A percentile compares a stretch with the other conserved stretches of the same genome.
Conservation (phyloP, 108 stramenopile genomes). For the Pseudonitzschia delicatissima region DNA sequence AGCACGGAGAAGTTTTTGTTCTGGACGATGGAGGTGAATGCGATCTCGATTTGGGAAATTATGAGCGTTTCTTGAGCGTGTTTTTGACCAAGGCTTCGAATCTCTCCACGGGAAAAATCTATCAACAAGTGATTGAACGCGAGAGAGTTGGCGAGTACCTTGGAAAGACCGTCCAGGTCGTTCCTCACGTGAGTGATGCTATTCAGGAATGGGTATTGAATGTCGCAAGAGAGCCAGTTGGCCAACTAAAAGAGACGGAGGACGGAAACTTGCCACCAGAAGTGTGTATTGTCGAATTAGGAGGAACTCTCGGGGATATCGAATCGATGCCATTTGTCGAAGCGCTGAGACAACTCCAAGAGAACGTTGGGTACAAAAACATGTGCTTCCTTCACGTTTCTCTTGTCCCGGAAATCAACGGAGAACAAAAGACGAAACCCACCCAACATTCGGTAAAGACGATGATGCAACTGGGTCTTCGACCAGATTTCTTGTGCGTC, state of each 20-base stretch:
- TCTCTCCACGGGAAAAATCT: conserved; percentile 96
- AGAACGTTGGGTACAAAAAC: conserved; percentile 88
- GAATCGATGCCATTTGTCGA: conserved; percentile 91
- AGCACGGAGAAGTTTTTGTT: conserved; percentile 93
- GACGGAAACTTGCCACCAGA: conserved; percentile 51
- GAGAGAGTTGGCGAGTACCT: conserved; percentile 95
- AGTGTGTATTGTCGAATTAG: conserved; percentile 96
- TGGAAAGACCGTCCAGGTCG: conserved; percentile 97
- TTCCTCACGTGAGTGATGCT: conserved; percentile 87
- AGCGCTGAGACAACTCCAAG: conserved; percentile 96
- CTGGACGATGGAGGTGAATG: conserved; percentile 96
- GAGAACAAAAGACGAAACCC: conserved; percentile 99
- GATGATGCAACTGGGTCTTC: conserved; percentile 88
- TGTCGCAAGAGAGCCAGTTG: conserved; percentile 73
- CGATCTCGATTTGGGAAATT: conserved; percentile 97
- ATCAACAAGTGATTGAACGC: conserved; percentile 85
- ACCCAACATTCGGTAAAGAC: conserved; percentile 95
- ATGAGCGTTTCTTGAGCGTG: conserved; percentile 93
- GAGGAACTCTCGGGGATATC: conserved; percentile 99
- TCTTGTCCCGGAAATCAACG: conserved; percentile 86
- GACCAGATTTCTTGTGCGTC: conserved; percentile 95
- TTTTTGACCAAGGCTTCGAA: conserved; percentile 86
- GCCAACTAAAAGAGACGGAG: conserved; percentile 25
- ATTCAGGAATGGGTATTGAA: conserved; percentile 81
- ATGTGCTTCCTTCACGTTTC: conserved; percentile 94